A percentile compares a stretch with the other conserved stretches of the same genome.
phyloP scores from a whole-genome alignment of 148 eudicot genomes.

The Camellia granthamiana region DNA sequence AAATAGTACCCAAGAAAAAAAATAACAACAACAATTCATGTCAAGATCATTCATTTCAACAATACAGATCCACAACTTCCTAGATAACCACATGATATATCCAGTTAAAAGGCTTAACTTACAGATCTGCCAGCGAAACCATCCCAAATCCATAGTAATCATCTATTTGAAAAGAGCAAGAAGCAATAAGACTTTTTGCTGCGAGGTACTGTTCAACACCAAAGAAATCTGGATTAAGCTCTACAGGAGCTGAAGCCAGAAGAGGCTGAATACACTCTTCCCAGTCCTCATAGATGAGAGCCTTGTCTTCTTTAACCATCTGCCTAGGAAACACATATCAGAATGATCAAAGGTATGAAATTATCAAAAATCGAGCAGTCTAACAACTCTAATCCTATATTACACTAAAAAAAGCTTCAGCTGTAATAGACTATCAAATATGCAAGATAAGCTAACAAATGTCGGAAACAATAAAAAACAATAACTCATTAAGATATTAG shows the following conservation, averaged over 20 bases:
- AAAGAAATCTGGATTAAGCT: conserved; percentile 60
- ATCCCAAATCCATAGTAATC: conserved; percentile 82
- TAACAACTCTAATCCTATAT: neutral
- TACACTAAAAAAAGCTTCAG: neutral
- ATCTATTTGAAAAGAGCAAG: conserved; percentile 88
- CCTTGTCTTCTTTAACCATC: conserved; percentile 84
- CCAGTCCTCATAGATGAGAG: conserved; percentile 70
- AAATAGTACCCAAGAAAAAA: neutral
- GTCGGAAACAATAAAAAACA: neutral
- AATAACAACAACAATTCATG: neutral
- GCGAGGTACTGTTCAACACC: conserved; percentile 67
- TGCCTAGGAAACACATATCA: conserved; percentile 41
- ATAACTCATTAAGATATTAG: neutral
- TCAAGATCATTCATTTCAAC: neutral
- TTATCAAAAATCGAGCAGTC: neutral
- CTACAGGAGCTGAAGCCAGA: conserved; percentile 34
- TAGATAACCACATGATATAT: neutral
- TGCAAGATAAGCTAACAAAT: conserved; percentile 5
- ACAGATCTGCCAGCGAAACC: conserved; percentile 99
- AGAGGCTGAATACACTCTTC: conserved; percentile 75
- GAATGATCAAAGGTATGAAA: conserved; percentile 17
- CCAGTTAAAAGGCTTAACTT: conserved; percentile 26
- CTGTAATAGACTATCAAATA: neutral
- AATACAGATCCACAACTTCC: neutral
- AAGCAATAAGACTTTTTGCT: conserved; percentile 88